These are phyloP conservation scores for Leucoagaricus sp. DNA, from an alignment of 1,284 basidiomycete genomes.

Conservation along the genomic window DNA sequence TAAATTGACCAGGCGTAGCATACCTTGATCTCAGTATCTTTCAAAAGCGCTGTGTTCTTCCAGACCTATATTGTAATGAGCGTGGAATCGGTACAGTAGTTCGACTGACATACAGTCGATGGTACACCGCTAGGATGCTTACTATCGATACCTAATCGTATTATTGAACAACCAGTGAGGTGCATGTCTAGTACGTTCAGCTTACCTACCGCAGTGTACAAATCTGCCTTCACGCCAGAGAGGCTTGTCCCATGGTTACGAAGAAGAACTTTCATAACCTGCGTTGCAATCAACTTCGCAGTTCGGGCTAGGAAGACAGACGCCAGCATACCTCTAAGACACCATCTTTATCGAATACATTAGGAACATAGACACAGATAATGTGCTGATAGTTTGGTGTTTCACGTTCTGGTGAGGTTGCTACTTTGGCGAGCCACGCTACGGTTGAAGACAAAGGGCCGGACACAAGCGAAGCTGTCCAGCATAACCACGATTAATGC, in stretches of 20 bases:
- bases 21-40: constrained; percentile 64
- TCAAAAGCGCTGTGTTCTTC: constrained; percentile 61
- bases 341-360: constrained; percentile 63
- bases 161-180: background rate
- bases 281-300: background rate
- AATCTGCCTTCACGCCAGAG: constrained; percentile 67
- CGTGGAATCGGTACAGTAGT: background rate
- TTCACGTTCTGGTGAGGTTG: constrained; percentile 56
- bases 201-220: constrained; percentile 64
- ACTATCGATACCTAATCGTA: constrained; percentile 59
- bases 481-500: background rate
- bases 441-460: constrained; percentile 60
- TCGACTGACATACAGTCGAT: constrained; percentile 53
- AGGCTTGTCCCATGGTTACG: constrained; percentile 63
- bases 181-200: background rate
- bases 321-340: constrained; percentile 51
- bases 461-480: constrained; percentile 56
- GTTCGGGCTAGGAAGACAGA: background rate
- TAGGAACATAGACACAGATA: constrained; percentile 70
- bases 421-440: constrained; percentile 59
- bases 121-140: constrained; percentile 72
- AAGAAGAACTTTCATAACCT: constrained; percentile 70
- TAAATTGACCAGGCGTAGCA: background rate
- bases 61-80: constrained; percentile 47
- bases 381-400: constrained; percentile 56